These are phyloP conservation scores for Sporisorium scitamineum DNA, from an alignment of 1,284 basidiomycete genomes.

Conservation along the genomic window DNA sequence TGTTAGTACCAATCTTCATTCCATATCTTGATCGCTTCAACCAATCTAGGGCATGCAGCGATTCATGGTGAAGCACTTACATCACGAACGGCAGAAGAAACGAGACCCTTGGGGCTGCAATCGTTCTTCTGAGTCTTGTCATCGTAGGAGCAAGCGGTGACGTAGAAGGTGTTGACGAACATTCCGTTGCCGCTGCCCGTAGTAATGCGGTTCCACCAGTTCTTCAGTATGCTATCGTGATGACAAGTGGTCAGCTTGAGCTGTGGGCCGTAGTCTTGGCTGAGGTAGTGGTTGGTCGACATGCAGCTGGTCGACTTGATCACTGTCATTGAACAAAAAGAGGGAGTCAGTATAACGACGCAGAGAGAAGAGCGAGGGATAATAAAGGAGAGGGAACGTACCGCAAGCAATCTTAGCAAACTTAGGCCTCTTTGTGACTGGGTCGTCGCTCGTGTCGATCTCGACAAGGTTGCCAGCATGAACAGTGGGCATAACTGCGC, in stretches of 20 bases:
- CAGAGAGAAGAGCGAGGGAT: background rate
- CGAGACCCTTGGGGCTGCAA: no score
- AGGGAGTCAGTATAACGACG: background rate
- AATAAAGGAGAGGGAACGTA: background rate
- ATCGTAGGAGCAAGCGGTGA: no score
- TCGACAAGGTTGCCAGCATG: background rate
- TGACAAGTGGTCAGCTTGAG: slow-evolving; percentile 7
- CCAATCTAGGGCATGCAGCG: no score
- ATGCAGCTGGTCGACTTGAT: slow-evolving; percentile 10
- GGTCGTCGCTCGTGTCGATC: background rate
- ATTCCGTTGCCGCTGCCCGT: background rate
- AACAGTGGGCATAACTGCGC: background rate
- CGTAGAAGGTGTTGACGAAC: slow-evolving; percentile 16
- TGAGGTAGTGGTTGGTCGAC: background rate
- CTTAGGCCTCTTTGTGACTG: background rate
- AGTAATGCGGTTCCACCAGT: background rate
- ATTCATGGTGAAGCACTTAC: background rate
- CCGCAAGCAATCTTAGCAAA: background rate
- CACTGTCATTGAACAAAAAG: background rate
- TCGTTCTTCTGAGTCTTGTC: no score
- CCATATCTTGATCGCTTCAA: no score
- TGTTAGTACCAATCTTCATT: no score
- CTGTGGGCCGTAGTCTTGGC: background rate
- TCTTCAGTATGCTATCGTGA: background rate
- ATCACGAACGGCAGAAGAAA: background rate